phyloP scores from a whole-genome alignment of 768 basidiomycete genomes.

The Sporobolomyces roseus region DNA sequence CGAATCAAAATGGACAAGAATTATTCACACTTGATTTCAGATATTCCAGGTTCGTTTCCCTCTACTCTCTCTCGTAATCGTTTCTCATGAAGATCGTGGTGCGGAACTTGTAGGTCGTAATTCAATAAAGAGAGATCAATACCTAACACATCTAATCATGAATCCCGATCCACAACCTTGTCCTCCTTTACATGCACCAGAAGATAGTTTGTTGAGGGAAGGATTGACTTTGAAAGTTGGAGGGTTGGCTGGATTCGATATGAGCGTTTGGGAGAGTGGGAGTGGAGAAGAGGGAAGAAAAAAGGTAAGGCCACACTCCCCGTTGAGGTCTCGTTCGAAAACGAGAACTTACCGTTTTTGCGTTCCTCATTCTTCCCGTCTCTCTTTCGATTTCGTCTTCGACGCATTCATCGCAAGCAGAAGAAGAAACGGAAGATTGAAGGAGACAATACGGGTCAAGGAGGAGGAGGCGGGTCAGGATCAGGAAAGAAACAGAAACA shows the following conservation, averaged over 20 bases:
- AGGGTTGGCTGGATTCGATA: conserved; percentile 40
- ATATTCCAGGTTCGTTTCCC: conserved; percentile 41
- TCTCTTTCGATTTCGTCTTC: not conserved
- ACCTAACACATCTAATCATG: conserved; percentile 36
- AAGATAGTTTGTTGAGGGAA: conserved; percentile 35
- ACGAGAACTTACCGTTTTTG: not conserved
- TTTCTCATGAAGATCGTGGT: not conserved
- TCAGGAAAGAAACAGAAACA: too few species aligned
- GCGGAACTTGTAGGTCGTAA: not conserved
- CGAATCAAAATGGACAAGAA: conserved; percentile 41
- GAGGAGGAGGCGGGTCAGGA: too few species aligned
- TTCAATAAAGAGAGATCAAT: conserved; percentile 22
- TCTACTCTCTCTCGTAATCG: not conserved
- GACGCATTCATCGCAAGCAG: not conserved
- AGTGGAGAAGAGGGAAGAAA: conserved; percentile 10
- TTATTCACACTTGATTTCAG: conserved; percentile 40
- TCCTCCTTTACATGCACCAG: conserved; percentile 27
- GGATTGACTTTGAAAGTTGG: conserved; percentile 41
- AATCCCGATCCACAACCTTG: conserved; percentile 43
- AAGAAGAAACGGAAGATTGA: conserved; percentile 40
- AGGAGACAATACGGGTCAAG: too few species aligned
- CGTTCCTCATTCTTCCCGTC: not conserved
- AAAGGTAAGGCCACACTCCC: conserved; percentile 6
- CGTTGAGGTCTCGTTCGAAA: not conserved
- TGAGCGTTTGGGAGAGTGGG: conserved; percentile 27